phyloP scores from a whole-genome alignment of 2,329 filamentous ascomycete species.

The Lecanicillium sp. region DNA sequence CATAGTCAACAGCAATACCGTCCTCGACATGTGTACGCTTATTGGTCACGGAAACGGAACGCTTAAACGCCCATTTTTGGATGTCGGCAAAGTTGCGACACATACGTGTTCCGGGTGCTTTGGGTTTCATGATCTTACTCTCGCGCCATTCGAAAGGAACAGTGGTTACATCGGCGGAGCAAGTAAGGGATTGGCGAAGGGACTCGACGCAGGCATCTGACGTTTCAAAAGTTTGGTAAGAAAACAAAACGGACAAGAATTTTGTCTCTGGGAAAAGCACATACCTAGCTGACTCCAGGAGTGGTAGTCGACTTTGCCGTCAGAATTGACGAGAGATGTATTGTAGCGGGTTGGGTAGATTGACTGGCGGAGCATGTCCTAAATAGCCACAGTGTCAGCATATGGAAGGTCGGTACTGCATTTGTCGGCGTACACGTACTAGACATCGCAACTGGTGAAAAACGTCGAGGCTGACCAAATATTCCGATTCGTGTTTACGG shows the following conservation, averaged over 20 bases:
- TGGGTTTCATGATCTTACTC: conserved; percentile 2
- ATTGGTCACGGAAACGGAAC: neutral
- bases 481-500: conserved; percentile 3
- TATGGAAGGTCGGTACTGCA: neutral
- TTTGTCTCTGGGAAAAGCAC: neutral
- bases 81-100: conserved; percentile 9
- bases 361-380: conserved; percentile 7
- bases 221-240: too few relatives aligned
- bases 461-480: conserved; percentile 8
- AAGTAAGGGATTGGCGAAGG: conserved; percentile 8
- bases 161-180: conserved; percentile 7
- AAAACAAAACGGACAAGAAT: neutral
- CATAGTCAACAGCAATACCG: conserved; percentile 6
- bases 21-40: conserved; percentile 5
- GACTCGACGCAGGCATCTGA: conserved; percentile 10
- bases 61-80: conserved; percentile 5
- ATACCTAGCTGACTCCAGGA: conserved; percentile 8
- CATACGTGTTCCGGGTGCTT: conserved; percentile 2
- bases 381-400: neutral
- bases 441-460: conserved; percentile 10
- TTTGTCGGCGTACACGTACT: neutral
- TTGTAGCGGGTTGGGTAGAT: conserved; percentile 7
- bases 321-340: conserved; percentile 7
- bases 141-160: conserved; percentile 5
- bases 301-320: conserved; percentile 7